Evolutionary conservation across 768 basidiomycete species (phyloP).

Genomic region (Sarcomyxa edulis): DNA sequence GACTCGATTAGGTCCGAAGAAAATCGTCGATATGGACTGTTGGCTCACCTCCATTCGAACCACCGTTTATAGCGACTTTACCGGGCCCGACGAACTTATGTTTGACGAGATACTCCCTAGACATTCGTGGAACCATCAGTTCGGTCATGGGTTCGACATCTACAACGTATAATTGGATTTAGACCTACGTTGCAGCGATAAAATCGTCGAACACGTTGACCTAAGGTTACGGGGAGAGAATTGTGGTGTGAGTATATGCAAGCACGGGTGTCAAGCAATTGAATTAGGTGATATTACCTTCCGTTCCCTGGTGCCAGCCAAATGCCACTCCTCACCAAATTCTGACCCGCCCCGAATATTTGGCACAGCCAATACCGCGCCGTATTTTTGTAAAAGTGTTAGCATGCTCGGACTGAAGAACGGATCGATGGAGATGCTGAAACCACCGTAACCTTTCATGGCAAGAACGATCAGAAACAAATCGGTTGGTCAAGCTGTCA

Average conservation of each 20-base stretch:
- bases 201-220: constrained; percentile 80
- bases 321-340: constrained; percentile 85
- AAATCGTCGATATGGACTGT: too few relatives aligned
- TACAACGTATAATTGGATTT: background rate
- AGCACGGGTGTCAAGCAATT: too few relatives aligned
- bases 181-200: constrained; percentile 67
- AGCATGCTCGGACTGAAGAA: constrained; percentile 68
- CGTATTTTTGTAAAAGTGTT: constrained; percentile 69
- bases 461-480: too few relatives aligned
- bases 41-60: constrained; percentile 77
- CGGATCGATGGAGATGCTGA: constrained; percentile 65
- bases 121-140: constrained; percentile 6
- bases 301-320: constrained; percentile 61
- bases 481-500: background rate
- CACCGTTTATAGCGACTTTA: constrained; percentile 75
- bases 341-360: constrained; percentile 69
- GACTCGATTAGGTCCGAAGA: background rate
- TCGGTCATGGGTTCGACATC: constrained; percentile 1
- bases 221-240: too few relatives aligned
- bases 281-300: constrained; percentile 62
- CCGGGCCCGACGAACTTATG: constrained; percentile 63
- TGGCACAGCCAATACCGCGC: constrained; percentile 55
- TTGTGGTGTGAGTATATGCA: too few relatives aligned
- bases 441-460: constrained; percentile 80
- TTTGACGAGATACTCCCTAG: constrained; percentile 70